Conservation (phyloP, 768 basidiomycete species). For the Nidularia pulvinata region DNA sequence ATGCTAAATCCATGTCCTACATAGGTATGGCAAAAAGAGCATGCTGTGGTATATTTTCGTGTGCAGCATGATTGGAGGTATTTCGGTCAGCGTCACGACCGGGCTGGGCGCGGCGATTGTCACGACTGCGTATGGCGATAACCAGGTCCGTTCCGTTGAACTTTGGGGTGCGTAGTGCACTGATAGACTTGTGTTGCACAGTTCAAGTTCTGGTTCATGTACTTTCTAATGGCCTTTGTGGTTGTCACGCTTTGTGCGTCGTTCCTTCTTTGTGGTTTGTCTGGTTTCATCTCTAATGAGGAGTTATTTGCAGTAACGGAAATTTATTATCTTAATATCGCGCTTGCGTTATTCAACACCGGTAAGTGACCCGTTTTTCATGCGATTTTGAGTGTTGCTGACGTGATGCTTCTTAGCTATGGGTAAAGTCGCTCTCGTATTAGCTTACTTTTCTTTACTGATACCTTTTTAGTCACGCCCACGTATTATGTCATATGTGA, state of each 20-base stretch:
- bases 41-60: conserved; percentile 97
- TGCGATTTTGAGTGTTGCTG: neutral
- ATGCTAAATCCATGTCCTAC: neutral
- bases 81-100: conserved; percentile 92
- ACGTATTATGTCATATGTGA: conserved; percentile 86
- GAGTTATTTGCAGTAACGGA: conserved; percentile 61
- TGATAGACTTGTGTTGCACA: conserved; percentile 23
- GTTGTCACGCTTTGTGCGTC: conserved; percentile 73
- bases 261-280: conserved; percentile 3
- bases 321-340: conserved; percentile 95
- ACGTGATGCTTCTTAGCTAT: conserved; percentile 43
- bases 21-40: conserved; percentile 82
- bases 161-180: neutral
- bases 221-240: conserved; percentile 85
- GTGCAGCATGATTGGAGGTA: conserved; percentile 96
- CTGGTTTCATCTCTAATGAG: conserved; percentile 8
- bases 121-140: conserved; percentile 70
- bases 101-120: conserved; percentile 94
- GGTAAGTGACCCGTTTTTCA: conserved; percentile 37
- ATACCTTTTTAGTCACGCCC: conserved; percentile 62
- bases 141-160: conserved; percentile 53
- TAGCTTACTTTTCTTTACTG: conserved; percentile 11
- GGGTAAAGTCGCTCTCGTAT: conserved; percentile 38
- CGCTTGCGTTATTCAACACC: conserved; percentile 94
- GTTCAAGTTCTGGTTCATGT: conserved; percentile 94